phyloP scores from a whole-genome alignment of 441 rosid species.

The Brassica balearica region DNA sequence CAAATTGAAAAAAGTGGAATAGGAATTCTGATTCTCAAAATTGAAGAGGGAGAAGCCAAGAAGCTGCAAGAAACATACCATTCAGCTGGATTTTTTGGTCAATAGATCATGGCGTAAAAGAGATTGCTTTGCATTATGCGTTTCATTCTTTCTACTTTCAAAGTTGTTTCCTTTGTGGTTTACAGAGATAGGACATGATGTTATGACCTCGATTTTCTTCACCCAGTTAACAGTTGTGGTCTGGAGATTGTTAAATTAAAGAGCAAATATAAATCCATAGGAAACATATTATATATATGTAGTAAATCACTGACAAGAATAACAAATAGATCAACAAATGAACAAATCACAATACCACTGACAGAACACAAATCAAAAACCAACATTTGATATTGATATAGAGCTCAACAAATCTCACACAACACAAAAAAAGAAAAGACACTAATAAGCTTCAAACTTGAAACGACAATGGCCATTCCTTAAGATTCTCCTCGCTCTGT shows the following conservation, averaged over 20 bases:
- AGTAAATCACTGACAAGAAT: slow-evolving; percentile 16
- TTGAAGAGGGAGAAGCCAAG: slow-evolving; percentile 49
- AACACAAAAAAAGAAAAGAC: neutral
- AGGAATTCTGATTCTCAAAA: slow-evolving; percentile 37
- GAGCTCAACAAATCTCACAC: slow-evolving; percentile 12
- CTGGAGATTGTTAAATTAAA: neutral
- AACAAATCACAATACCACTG: slow-evolving; percentile 33
- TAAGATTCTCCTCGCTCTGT: slow-evolving; percentile 64
- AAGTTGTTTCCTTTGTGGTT: too few relatives aligned
- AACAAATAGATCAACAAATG: slow-evolving; percentile 24
- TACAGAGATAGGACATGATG: neutral
- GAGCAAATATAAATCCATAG: neutral
- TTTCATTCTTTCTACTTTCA: too few relatives aligned
- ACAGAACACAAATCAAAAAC: slow-evolving; percentile 22
- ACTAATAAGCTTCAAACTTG: slow-evolving; percentile 55
- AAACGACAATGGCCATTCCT: slow-evolving; percentile 80
- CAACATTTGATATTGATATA: slow-evolving; percentile 36
- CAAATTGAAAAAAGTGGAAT: neutral
- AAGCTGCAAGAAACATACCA: slow-evolving; percentile 44
- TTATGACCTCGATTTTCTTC: neutral
- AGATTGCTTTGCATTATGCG: neutral
- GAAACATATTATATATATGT: slow-evolving; percentile 26
- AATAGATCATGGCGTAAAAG: neutral
- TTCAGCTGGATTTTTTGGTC: slow-evolving; percentile 44
- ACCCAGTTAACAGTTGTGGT: neutral